These are phyloP conservation scores for Alnus glutinosa DNA, from an alignment of 306 rosid genomes.

Conservation along the genomic window DNA sequence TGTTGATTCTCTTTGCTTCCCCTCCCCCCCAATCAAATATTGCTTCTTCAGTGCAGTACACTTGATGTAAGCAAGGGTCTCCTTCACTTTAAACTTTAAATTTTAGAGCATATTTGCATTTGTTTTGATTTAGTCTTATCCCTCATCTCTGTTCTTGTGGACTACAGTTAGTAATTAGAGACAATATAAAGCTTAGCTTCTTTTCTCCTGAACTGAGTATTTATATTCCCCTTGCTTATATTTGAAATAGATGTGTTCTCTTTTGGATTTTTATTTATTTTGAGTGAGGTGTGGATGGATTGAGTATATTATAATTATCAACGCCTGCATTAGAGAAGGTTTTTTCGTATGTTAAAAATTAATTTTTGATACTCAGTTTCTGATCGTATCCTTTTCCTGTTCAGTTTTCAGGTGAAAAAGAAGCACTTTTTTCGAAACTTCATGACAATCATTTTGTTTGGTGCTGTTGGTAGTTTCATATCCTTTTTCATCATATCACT, in stretches of 20 bases:
- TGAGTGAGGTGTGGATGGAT: not conserved
- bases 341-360: not conserved
- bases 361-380: slow-evolving; percentile 3
- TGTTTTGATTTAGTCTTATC: too few species aligned
- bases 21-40: not conserved
- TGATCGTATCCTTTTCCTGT: not conserved
- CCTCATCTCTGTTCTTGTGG: too few species aligned
- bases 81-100: too few species aligned
- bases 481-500: slow-evolving; percentile 57
- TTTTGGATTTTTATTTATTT: not conserved
- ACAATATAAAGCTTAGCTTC: too few species aligned
- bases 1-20: not conserved
- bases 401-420: slow-evolving; percentile 74
- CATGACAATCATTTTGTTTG: slow-evolving; percentile 51
- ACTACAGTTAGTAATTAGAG: too few species aligned
- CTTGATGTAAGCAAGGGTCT: too few species aligned
- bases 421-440: slow-evolving; percentile 70
- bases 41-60: not conserved
- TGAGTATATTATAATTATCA: not conserved
- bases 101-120: too few species aligned
- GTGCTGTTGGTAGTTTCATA: slow-evolving; percentile 57
- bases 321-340: not conserved
- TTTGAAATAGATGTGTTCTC: too few species aligned
- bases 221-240: too few species aligned
- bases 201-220: too few species aligned